Evolutionary conservation across 352 stramenopile species (phyloP), one percentile per base, ranked within the genome.

Genomic region (Peronospora farinosa): DNA sequence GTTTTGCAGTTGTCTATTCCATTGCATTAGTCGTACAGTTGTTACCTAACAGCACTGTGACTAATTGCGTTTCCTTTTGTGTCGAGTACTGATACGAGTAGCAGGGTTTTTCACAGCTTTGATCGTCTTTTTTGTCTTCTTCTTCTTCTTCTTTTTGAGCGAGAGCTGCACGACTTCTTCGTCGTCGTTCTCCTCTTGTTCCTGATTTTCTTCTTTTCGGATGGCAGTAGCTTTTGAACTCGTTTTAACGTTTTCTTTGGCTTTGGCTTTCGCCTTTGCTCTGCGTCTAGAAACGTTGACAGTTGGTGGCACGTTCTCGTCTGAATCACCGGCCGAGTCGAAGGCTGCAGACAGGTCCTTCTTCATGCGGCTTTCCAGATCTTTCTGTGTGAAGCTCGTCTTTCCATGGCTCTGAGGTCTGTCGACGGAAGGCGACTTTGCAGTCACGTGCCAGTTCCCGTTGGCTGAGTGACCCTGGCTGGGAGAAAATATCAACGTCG

Each of bases 351-450:
- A 64, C n/a, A 85, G 49, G 33, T 86, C 70, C 30, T 77, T 67
- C 51, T 84, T 68, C 78, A 86, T 86, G 33, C 64, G 71, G 13
- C 71, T 64, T 54, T 86, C 74, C 11, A 86, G 55, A 47, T 78
- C 67, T 46, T 84, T 58, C 40, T 84, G 70, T n/a, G 67, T 69
- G 45, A 78, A 76, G 27, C 40, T 33, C 38, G 69, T 54, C 35
- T 64, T 63, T 8, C 39, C 45, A 6, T 37, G 47, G 27, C 40
- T 40, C 16, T 49, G 51, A 28, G 28, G 30, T 37, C 60, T 65
- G 1, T 68, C 57, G 13, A 85, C 60, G 3, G 67, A 71, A 25
- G 78, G 74, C 0, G 74, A 84, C 43, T 78, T 79, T 3, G 66
- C 73, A 0, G 66, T 82, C 28, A 89, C 75, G 15, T 82, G 65